phyloP scores from a whole-genome alignment of 2,329 filamentous ascomycete genomes.

The Trichoderma sp. region DNA sequence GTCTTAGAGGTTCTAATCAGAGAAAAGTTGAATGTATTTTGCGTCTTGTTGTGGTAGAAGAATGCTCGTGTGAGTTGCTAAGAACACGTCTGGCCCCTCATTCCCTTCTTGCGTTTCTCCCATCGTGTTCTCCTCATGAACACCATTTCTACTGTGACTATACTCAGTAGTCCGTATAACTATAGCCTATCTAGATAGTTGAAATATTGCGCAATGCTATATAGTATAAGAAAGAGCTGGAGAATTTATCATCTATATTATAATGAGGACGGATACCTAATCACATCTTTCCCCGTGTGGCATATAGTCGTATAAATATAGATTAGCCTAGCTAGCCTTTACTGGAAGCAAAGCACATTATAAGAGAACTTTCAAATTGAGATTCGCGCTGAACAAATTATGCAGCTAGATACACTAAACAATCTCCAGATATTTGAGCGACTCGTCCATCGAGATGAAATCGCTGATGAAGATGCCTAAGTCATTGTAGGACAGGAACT shows the following conservation, averaged over 20 bases:
- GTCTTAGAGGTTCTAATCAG: background rate
- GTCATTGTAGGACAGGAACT: background rate
- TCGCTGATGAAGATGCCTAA: background rate
- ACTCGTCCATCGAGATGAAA: background rate
- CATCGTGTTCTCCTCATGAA: background rate
- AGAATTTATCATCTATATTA: background rate
- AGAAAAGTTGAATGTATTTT: background rate
- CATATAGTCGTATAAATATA: background rate
- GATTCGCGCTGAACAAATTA: background rate
- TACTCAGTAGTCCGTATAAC: background rate
- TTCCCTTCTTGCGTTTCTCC: background rate
- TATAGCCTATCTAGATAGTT: background rate
- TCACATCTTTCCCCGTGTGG: background rate
- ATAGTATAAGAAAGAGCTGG: background rate
- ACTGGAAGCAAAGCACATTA: background rate
- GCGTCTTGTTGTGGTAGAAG: background rate
- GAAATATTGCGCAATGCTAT: background rate
- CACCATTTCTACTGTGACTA: background rate
- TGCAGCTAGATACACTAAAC: background rate
- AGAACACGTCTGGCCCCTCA: background rate
- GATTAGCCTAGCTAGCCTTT: background rate
- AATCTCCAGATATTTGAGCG: background rate
- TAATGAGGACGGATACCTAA: background rate
- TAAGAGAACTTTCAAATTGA: background rate
- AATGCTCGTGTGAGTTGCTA: background rate